These are phyloP conservation scores for Retiboletus flavoniger DNA, from an alignment of 1,284 basidiomycete genomes.

Conservation along the genomic window DNA sequence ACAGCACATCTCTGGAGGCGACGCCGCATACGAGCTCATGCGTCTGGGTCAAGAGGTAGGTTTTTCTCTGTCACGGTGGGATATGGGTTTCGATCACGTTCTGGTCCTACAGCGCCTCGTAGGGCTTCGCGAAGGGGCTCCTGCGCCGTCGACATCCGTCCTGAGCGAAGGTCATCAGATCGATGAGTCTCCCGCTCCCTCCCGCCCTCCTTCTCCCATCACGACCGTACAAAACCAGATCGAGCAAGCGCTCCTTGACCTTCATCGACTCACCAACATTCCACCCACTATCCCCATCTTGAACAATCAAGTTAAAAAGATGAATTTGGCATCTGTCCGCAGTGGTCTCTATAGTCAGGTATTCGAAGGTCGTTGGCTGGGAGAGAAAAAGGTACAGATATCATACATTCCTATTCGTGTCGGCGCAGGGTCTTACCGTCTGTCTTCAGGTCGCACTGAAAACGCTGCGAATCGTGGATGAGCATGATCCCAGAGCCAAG, in stretches of 20 bases:
- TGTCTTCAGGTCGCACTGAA: slow-evolving; percentile 52
- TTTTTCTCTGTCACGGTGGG: not conserved
- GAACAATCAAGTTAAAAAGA: slow-evolving; percentile 47
- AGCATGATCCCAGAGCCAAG: slow-evolving; percentile 40
- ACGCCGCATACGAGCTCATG: slow-evolving; percentile 48
- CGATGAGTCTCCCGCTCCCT: slow-evolving; percentile 25
- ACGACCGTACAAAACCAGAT: slow-evolving; percentile 41
- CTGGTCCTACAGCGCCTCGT: slow-evolving; percentile 33
- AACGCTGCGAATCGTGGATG: slow-evolving; percentile 45
- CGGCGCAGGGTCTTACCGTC: not conserved
- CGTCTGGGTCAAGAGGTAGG: slow-evolving; percentile 47
- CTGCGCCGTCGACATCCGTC: slow-evolving; percentile 10
- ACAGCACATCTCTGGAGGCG: slow-evolving; percentile 41
- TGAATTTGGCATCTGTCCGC: slow-evolving; percentile 36
- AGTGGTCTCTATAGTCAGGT: slow-evolving; percentile 53
- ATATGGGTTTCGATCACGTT: slow-evolving; percentile 1
- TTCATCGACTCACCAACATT: slow-evolving; percentile 49
- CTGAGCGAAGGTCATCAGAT: slow-evolving; percentile 23
- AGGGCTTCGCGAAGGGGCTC: slow-evolving; percentile 13
- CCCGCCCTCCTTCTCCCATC: slow-evolving; percentile 24
- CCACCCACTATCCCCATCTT: slow-evolving; percentile 49
- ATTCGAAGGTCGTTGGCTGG: slow-evolving; percentile 52
- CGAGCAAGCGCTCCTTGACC: slow-evolving; percentile 42
- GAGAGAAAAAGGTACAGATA: slow-evolving; percentile 42
- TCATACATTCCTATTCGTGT: not conserved